phyloP scores from a whole-genome alignment of 805 yeast genomes.

The Candida suzukii region DNA sequence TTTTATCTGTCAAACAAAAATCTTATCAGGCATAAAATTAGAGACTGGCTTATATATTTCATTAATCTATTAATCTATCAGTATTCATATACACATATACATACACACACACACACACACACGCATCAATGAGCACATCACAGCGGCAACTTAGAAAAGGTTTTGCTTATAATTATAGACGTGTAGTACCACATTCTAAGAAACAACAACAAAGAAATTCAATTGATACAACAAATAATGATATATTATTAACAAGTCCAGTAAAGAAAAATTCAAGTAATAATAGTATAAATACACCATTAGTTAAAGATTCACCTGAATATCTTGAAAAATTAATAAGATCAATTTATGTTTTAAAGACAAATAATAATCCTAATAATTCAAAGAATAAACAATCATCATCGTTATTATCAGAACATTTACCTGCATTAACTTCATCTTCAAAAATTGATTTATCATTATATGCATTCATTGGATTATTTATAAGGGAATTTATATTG shows the following conservation, averaged over 20 bases:
- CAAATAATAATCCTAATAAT: background rate
- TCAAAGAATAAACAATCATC: background rate
- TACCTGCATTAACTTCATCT: slow-evolving; percentile 35
- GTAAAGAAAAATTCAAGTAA: background rate
- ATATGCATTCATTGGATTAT: slow-evolving; percentile 38
- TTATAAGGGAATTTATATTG: slow-evolving; percentile 38
- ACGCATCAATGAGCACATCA: background rate
- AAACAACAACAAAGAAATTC: too few relatives aligned
- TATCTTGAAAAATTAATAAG: slow-evolving; percentile 15
- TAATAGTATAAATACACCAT: too few relatives aligned
- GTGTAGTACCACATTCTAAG: background rate
- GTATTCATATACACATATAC: too few relatives aligned
- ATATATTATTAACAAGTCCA: background rate
- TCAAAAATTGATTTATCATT: slow-evolving; percentile 35
- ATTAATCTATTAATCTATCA: too few relatives aligned
- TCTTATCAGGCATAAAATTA: too few relatives aligned
- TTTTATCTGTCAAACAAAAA: too few relatives aligned
- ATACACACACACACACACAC: too few relatives aligned
- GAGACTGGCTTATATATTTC: too few relatives aligned
- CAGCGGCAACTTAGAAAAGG: background rate
- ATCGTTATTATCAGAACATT: slow-evolving; percentile 9
- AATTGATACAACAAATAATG: too few relatives aligned
- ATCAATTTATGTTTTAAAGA: slow-evolving; percentile 6
- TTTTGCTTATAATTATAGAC: background rate
- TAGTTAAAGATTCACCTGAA: slow-evolving; percentile 20